phyloP scores from a whole-genome alignment of 2,329 filamentous ascomycete genomes.

The Botryotinia narcissicola region DNA sequence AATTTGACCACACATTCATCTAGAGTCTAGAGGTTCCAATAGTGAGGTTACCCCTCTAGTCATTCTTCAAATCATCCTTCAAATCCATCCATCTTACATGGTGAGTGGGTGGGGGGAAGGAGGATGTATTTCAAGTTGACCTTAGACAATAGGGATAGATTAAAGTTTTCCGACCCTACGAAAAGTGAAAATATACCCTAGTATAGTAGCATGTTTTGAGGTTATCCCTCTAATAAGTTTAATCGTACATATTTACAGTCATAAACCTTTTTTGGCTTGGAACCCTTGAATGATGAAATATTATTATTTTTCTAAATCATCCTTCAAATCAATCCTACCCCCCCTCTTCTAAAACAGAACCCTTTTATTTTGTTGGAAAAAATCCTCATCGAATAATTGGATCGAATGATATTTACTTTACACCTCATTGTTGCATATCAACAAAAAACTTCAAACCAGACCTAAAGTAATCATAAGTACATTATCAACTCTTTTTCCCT shows the following conservation, averaged over 20 bases:
- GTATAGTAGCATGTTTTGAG: not conserved
- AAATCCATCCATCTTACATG: not conserved
- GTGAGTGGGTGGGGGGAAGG: not conserved
- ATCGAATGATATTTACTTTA: conserved; percentile 5
- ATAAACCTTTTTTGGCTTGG: not conserved
- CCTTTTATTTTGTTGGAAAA: not conserved
- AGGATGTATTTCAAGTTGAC: not conserved
- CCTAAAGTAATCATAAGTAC: not conserved
- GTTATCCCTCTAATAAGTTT: not conserved
- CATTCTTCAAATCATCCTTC: not conserved
- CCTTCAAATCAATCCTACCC: not conserved
- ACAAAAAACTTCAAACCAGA: not conserved
- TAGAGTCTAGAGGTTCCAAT: not conserved
- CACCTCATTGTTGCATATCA: not conserved
- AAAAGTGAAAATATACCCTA: not conserved
- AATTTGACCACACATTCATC: not conserved
- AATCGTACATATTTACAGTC: not conserved
- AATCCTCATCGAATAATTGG: not conserved
- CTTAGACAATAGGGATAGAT: not conserved
- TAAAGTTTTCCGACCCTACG: not conserved
- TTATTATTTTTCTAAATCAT: not conserved
- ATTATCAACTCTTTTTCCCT: not conserved
- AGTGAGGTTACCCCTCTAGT: not conserved
- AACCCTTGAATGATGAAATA: not conserved
- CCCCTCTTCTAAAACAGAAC: not conserved